These are phyloP conservation scores for Fragilariopsis cylindrus DNA, from an alignment of 108 stramenopile species.

Conservation along the genomic window DNA sequence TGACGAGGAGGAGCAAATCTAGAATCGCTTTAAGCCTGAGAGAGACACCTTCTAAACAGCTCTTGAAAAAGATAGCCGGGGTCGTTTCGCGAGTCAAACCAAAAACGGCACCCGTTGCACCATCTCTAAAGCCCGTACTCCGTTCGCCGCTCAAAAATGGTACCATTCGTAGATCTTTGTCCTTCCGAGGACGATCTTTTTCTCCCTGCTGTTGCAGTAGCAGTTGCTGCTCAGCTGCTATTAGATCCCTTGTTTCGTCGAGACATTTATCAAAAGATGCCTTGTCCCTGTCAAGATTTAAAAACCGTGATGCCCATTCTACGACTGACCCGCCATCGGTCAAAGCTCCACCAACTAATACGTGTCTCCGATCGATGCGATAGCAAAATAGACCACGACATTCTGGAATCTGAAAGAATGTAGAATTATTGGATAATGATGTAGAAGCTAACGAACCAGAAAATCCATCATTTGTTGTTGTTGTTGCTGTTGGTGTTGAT, in stretches of 20 bases:
- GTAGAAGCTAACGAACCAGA: not conserved
- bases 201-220: not conserved
- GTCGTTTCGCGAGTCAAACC: conserved; percentile 76
- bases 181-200: not conserved
- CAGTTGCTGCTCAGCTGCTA: conserved; percentile 3
- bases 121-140: conserved; percentile 75
- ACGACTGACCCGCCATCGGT: conserved; percentile 85
- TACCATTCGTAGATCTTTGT: conserved; percentile 28
- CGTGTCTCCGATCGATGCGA: conserved; percentile 58
- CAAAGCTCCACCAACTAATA: conserved; percentile 79
- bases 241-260: conserved; percentile 17
- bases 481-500: not conserved
- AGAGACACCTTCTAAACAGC: conserved; percentile 69
- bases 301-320: conserved; percentile 67
- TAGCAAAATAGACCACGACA: conserved; percentile 78
- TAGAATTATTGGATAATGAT: no score
- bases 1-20: conserved; percentile 33
- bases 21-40: conserved; percentile 62
- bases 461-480: not conserved
- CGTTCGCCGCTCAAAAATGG: conserved; percentile 83
- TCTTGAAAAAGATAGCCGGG: conserved; percentile 53
- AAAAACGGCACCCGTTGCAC: conserved; percentile 66
- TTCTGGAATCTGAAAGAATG: not conserved
- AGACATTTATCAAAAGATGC: conserved; percentile 48
- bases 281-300: conserved; percentile 49